Evolutionary conservation across 441 rosid species (phyloP), one percentile per base, ranked within the genome.

Genomic region (Gossypium schwendimanii): DNA sequence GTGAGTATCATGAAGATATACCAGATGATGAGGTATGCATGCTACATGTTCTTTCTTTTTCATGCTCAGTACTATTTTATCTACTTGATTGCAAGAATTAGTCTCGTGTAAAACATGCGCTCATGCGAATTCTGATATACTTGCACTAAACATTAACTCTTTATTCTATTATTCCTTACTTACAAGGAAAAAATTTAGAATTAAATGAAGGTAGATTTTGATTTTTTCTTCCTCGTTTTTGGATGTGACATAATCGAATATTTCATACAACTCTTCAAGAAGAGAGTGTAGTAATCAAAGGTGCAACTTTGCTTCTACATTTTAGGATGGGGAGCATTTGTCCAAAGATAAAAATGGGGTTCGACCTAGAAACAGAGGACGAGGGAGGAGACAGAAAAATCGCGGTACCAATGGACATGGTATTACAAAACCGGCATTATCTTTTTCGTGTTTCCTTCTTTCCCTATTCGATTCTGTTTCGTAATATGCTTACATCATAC

Each of bases 341-440:
- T 64, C 82, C n/a, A 90, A 82, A 80, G 92, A 85, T 44, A 91
- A 85, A 80, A 86, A 83, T 73, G 97, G 86, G 71, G 88, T 83
- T 61, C 83, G 73, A 75, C 79, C 63, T 73, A 81, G 81, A 70
- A 86, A 82, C 70, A 77, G 78, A 12, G 96, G 89, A 52, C 83
- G 86, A 52, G 61, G 79, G 24, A 84, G 88, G 76, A 84, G 82
- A 79, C 87, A 79, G 58, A 88, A 83, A 71, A 75, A 82, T 69
- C 88, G 82, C 14, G 81, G 86, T 9, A 58, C 75, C 65, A 89
- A 79, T 8, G 88, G 90, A 50, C 70, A 45, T 6, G 89, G 84
- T 83, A 81, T 73, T 18, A 24, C 18, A 44, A 72, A 28, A 17
- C 18, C 0, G 61, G 10, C 68, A 7, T 63, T 54, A 54, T 14